Evolutionary conservation across 441 rosid species (phyloP).

Genomic region (Populus tomentosa): DNA sequence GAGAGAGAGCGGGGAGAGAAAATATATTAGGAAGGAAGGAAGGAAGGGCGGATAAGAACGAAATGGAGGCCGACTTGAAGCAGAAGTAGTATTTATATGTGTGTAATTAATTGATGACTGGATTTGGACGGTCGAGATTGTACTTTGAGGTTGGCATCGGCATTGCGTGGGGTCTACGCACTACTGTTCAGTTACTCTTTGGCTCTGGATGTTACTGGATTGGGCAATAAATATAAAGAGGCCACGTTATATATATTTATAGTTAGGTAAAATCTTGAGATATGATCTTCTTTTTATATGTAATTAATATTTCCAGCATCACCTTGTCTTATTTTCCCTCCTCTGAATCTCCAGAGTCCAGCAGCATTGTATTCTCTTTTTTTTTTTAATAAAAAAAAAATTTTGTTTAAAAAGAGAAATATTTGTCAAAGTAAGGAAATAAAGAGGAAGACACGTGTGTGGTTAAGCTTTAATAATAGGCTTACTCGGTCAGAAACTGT

Average conservation of each 20-base stretch:
- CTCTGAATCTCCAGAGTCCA: too few species aligned
- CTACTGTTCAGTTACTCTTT: neutral
- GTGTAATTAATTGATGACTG: neutral
- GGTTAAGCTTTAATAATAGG: neutral
- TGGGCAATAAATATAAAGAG: neutral
- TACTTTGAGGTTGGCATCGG: neutral
- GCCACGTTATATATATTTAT: neutral
- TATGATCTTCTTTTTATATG: neutral
- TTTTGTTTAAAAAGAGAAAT: too few species aligned
- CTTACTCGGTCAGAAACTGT: slow-evolving; percentile 15
- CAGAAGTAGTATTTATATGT: neutral
- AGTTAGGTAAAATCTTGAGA: too few species aligned
- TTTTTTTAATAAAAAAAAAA: too few species aligned
- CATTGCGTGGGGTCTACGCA: neutral
- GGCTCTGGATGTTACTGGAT: neutral
- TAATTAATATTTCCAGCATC: too few species aligned
- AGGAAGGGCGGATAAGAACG: slow-evolving; percentile 48
- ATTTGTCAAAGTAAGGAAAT: neutral
- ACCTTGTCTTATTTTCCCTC: too few species aligned
- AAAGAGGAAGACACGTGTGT: neutral
- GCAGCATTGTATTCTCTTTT: too few species aligned
- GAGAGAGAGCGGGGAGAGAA: slow-evolving; percentile 10
- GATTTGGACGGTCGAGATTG: slow-evolving; percentile 32
- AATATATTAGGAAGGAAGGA: slow-evolving; percentile 24
- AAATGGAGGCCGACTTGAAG: slow-evolving; percentile 24